Evolutionary conservation across 352 stramenopile species (phyloP), one percentile per base, ranked within the genome.

Genomic region (Phytopythium kandeliae): DNA sequence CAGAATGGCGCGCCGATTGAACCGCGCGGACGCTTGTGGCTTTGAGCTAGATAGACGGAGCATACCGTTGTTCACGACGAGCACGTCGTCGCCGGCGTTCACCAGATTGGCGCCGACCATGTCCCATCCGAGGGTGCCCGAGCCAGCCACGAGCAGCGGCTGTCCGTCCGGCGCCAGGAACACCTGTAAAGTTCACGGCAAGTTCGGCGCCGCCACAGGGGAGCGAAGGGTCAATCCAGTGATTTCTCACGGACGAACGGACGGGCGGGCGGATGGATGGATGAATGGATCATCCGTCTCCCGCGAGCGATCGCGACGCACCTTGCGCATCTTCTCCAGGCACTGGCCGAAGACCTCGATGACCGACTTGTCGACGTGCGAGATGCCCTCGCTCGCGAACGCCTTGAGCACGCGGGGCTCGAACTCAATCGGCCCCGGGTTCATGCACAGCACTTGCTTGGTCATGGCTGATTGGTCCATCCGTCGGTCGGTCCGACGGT

Each of bases 401-500:
- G 68, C 60, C 43, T 79, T 66, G 35, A 90, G 73, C 69, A 90
- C 79, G 46, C 78, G 71, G 40, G 63, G 60, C 71, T 90, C 79
- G 58, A 90, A 90, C 61, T 87, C 79, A 57, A 90, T 88, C 31
- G 79, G 79, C n/a, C 79, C 79, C 7, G 79, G 79, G 67, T 87
- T 90, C 79, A 90, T 90, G 58, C 76, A 87, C 46, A 90, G 49
- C 57, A 85, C 72, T 36, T 67, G 62, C 71, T 90, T 88, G 28
- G 77, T 88, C 77, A 88, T 88, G 48, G 57, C 34, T 47, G 37
- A n/a, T n/a, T n/a, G n/a, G n/a, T n/a, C n/a, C 17, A 42, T 33
- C 28, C 28, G 10, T 33, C 28, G 10, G 28, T 33, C 28, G 10
- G 28, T 33, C 28, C 28, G 28, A 11, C 28, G 28, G 5, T 33